phyloP scores from a whole-genome alignment of 768 basidiomycete species.

The Chalciporus sphaerocephalus region DNA sequence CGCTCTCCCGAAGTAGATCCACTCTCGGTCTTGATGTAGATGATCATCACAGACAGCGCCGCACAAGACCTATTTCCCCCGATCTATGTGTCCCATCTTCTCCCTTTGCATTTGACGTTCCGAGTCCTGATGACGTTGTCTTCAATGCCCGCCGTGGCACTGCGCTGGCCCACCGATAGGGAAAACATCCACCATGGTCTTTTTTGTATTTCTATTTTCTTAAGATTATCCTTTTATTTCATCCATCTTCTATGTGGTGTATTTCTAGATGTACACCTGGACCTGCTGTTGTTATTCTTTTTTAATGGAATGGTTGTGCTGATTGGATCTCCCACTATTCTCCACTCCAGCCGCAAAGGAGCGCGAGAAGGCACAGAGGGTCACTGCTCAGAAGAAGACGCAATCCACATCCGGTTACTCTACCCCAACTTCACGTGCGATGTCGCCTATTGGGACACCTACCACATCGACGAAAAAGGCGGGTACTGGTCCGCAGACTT shows the following conservation, averaged over 20 bases:
- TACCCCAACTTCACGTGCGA: conserved; percentile 41
- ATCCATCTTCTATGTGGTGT: conserved; percentile 14
- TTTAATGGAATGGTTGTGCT: conserved; percentile 36
- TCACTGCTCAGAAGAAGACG: conserved; percentile 40
- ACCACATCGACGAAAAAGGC: conserved; percentile 42
- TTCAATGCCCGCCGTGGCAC: conserved; percentile 77
- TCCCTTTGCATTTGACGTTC: conserved; percentile 67
- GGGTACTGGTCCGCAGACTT: conserved; percentile 25
- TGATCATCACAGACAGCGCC: conserved; percentile 9
- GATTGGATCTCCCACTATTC: conserved; percentile 32
- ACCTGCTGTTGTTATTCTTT: conserved; percentile 25
- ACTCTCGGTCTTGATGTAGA: conserved; percentile 19
- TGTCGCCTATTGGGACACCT: conserved; percentile 40
- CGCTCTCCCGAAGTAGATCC: conserved; percentile 28
- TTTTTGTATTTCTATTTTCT: not conserved
- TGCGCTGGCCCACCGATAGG: conserved; percentile 42
- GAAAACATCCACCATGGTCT: conserved; percentile 7
- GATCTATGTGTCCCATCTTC: conserved; percentile 33
- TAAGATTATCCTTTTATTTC: conserved; percentile 16
- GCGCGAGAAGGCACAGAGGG: conserved; percentile 70
- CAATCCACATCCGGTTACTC: conserved; percentile 36
- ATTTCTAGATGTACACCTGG: conserved; percentile 28
- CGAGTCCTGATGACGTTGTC: conserved; percentile 91
- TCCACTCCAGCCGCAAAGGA: conserved; percentile 64
- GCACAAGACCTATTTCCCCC: conserved; percentile 27